Conservation (phyloP, 1,284 basidiomycete species). For the Microbotryomycetes sp. region DNA sequence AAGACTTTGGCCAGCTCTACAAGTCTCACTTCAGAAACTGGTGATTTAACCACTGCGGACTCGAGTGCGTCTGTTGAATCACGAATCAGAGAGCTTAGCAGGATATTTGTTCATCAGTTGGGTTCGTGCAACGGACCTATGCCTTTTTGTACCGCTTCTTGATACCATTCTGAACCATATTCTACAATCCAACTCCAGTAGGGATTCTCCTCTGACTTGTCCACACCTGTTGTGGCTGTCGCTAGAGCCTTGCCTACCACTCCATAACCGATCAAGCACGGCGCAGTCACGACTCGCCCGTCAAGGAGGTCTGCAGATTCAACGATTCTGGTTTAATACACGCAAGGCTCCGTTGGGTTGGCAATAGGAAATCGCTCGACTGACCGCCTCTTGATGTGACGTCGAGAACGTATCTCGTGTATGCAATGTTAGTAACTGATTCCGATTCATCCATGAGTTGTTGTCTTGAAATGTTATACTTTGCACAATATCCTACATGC, state of each 20-base stretch:
- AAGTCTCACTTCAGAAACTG: conserved; percentile 58
- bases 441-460: conserved; percentile 61
- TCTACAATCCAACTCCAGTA: conserved; percentile 50
- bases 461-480: conserved; percentile 59
- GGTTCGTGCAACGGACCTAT: conserved; percentile 52
- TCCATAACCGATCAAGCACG: conserved; percentile 89
- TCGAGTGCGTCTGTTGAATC: conserved; percentile 45
- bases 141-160: conserved; percentile 61
- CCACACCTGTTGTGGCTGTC: conserved; percentile 50
- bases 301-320: conserved; percentile 56
- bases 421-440: conserved; percentile 36
- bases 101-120: no score
- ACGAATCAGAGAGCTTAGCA: not conserved
- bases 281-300: conserved; percentile 70
- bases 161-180: conserved; percentile 65
- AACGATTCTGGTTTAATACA: no score
- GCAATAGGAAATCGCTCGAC: not conserved
- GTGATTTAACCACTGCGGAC: conserved; percentile 54
- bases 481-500: conserved; percentile 63
- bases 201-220: conserved; percentile 59
- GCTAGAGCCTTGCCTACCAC: conserved; percentile 72
- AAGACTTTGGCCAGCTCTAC: conserved; percentile 66
- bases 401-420: conserved; percentile 78
- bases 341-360: no score
- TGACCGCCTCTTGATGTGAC: conserved; percentile 56